These are phyloP conservation scores for Verticillium tricorpus DNA, from an alignment of 2,329 filamentous ascomycete species.

Conservation along the genomic window DNA sequence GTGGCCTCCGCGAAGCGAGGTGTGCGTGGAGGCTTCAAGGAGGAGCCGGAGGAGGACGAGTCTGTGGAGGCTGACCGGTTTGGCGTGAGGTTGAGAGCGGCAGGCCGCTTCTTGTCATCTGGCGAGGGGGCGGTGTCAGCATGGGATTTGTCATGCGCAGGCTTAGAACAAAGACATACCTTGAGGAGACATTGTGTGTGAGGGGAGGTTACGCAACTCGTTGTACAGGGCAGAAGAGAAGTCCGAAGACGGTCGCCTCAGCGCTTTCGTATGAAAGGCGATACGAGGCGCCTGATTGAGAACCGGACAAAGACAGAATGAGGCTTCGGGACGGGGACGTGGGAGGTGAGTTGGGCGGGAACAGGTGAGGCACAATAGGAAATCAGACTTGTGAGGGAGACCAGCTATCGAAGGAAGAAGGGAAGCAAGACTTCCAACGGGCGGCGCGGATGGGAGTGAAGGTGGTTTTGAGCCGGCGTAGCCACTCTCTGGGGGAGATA, in stretches of 20 bases:
- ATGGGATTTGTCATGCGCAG: slow-evolving; percentile 15
- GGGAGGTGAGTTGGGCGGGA: slow-evolving; percentile 17
- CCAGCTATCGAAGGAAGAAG: slow-evolving; percentile 50
- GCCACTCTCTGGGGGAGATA: slow-evolving; percentile 10
- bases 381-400: slow-evolving; percentile 38
- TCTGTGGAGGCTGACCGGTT: slow-evolving; percentile 43
- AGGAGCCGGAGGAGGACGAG: slow-evolving; percentile 49
- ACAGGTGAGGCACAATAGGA: slow-evolving; percentile 29
- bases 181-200: slow-evolving; percentile 31
- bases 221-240: not conserved
- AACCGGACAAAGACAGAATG: slow-evolving; percentile 15
- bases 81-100: slow-evolving; percentile 49
- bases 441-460: slow-evolving; percentile 33
- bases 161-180: slow-evolving; percentile 29
- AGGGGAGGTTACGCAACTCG: not conserved
- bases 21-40: slow-evolving; percentile 64
- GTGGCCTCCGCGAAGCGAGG: slow-evolving; percentile 81
- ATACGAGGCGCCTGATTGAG: not conserved
- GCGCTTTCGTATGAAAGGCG: not conserved
- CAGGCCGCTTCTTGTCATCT: slow-evolving; percentile 54
- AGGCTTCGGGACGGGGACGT: slow-evolving; percentile 1
- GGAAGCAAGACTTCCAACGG: slow-evolving; percentile 22
- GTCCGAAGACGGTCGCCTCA: not conserved
- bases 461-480: slow-evolving; percentile 49
- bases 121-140: slow-evolving; percentile 14